Conservation (phyloP, 192 early-diverging fungal species). For the Coemansia sp. region DNA sequence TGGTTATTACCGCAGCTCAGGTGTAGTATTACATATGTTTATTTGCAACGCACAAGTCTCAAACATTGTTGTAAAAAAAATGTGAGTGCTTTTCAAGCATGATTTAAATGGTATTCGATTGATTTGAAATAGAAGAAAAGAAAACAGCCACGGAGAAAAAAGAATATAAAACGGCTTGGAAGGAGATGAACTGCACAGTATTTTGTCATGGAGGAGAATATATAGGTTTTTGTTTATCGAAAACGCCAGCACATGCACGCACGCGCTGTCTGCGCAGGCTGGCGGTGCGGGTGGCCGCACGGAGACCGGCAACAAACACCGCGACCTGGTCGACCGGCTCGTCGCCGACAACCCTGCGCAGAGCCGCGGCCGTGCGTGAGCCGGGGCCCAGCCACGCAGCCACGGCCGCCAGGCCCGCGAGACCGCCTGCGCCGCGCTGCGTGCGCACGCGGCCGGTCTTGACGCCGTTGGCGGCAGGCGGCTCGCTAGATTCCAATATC, state of each 20-base stretch:
- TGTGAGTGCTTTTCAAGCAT: too few species aligned
- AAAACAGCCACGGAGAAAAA: neutral
- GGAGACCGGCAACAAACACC: constrained; percentile 26
- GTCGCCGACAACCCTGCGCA: constrained; percentile 42
- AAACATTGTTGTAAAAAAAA: too few species aligned
- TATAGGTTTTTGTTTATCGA: constrained; percentile 25
- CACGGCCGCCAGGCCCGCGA: constrained; percentile 32
- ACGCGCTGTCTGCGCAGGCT: constrained; percentile 21
- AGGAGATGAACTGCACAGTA: constrained; percentile 5
- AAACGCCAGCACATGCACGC: constrained; percentile 9
- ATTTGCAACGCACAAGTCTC: too few species aligned
- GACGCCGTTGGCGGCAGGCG: neutral
- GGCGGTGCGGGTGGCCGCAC: constrained; percentile 10
- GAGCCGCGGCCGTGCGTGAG: constrained; percentile 32
- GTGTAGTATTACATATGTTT: too few species aligned
- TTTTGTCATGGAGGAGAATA: neutral
- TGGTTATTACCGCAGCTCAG: too few species aligned
- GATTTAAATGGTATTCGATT: too few species aligned
- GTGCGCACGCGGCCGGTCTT: neutral
- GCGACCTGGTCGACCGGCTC: constrained; percentile 41
- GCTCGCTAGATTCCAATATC: constrained; percentile 33
- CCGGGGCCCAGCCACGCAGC: constrained; percentile 38
- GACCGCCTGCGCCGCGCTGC: neutral
- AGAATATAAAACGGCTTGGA: constrained; percentile 3
- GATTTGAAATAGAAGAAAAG: too few species aligned